Conservation (phyloP, 768 basidiomycete species). For the Saitozyma sp. region DNA sequence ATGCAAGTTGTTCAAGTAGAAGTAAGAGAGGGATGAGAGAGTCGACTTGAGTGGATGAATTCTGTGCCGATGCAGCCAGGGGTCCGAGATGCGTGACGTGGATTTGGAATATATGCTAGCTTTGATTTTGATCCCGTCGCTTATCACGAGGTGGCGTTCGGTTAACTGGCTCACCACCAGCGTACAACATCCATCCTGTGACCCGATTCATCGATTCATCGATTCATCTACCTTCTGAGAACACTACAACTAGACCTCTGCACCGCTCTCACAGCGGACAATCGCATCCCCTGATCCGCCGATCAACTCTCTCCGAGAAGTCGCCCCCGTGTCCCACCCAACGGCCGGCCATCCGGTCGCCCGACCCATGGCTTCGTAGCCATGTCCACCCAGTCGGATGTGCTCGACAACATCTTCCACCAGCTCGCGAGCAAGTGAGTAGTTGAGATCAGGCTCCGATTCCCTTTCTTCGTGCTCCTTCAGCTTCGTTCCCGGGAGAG, state of each 20-base stretch:
- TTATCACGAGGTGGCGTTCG: not conserved
- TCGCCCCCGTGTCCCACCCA: no score
- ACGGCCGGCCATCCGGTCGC: not conserved
- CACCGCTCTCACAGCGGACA: no score
- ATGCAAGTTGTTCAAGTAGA: no score
- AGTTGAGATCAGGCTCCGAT: no score
- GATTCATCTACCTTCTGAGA: no score
- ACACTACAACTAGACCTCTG: no score
- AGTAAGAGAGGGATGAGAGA: no score
- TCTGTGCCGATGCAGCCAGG: not conserved
- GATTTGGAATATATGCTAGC: not conserved
- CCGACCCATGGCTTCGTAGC: not conserved
- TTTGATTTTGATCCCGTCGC: not conserved
- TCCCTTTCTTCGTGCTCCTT: no score
- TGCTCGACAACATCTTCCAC: conserved; percentile 42
- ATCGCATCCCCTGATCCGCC: no score
- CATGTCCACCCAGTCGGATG: conserved; percentile 43
- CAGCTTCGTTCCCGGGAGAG: not conserved
- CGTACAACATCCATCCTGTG: not conserved
- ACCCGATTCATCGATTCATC: no score
- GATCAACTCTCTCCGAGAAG: no score
- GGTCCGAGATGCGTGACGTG: not conserved
- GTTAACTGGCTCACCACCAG: not conserved
- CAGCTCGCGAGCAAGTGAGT: conserved; percentile 37
- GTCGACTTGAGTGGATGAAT: not conserved